Evolutionary conservation across 2,329 filamentous ascomycete species (phyloP).

Genomic region (Westerdykella aurantiaca): DNA sequence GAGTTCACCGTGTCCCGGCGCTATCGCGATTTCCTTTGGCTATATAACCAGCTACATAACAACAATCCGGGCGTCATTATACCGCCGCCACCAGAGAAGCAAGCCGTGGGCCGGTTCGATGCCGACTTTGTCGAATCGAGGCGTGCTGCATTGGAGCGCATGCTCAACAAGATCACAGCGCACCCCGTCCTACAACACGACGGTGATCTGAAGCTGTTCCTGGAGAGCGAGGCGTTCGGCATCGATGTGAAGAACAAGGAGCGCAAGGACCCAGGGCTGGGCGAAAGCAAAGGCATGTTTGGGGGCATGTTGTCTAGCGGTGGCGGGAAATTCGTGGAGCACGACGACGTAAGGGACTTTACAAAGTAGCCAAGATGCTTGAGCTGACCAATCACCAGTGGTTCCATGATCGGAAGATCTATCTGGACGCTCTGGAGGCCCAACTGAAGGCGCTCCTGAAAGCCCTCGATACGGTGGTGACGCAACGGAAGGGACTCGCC

Average conservation of each 20-base stretch:
- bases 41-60: slow-evolving; percentile 88
- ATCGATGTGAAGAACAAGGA: slow-evolving; percentile 98
- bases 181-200: slow-evolving; percentile 92
- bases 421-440: slow-evolving; percentile 87
- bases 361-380: neutral
- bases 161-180: slow-evolving; percentile 91
- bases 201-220: slow-evolving; percentile 86
- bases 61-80: slow-evolving; percentile 95
- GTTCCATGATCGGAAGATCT: slow-evolving; percentile 96
- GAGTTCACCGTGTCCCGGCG: slow-evolving; percentile 91
- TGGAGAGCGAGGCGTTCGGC: slow-evolving; percentile 94
- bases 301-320: slow-evolving; percentile 74
- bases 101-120: slow-evolving; percentile 93
- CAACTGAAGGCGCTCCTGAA: slow-evolving; percentile 88
- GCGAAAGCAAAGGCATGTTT: slow-evolving; percentile 89
- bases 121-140: slow-evolving; percentile 93
- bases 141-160: slow-evolving; percentile 86
- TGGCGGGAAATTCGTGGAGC: slow-evolving; percentile 83
- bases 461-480: slow-evolving; percentile 87
- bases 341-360: slow-evolving; percentile 70
- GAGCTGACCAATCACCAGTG: slow-evolving; percentile 51
- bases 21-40: slow-evolving; percentile 96
- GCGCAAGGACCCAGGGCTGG: slow-evolving; percentile 75
- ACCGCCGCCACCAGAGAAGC: slow-evolving; percentile 94
- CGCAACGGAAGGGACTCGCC: slow-evolving; percentile 85